Conservation (phyloP, 345 rosid genomes). For the Boechera stricta region DNA sequence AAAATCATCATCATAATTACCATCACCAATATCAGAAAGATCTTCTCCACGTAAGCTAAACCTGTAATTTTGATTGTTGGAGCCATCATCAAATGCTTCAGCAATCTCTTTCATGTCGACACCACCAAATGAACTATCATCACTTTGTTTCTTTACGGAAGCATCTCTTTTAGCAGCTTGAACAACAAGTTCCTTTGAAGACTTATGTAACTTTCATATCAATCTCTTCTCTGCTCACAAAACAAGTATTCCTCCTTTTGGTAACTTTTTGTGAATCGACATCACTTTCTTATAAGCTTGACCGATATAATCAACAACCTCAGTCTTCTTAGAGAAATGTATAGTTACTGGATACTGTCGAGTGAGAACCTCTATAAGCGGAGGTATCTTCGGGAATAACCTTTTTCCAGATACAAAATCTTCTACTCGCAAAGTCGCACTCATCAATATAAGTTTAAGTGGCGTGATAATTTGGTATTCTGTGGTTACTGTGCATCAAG, state of each 20-base stretch:
- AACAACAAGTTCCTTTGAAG: constrained; percentile 57
- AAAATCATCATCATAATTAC: constrained; percentile 36
- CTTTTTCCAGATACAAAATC: constrained; percentile 73
- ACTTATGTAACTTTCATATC: constrained; percentile 64
- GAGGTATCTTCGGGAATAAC: constrained; percentile 67
- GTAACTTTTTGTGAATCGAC: constrained; percentile 84
- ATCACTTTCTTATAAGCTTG: constrained; percentile 86
- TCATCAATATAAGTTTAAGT: constrained; percentile 85
- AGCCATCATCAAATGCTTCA: constrained; percentile 68
- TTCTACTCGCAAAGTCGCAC: constrained; percentile 87
- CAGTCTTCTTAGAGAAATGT: constrained; percentile 88
- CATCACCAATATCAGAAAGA: constrained; percentile 44
- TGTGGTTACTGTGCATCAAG: constrained; percentile 56
- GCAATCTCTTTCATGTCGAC: constrained; percentile 71
- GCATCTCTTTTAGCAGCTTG: constrained; percentile 42
- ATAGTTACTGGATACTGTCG: constrained; percentile 80
- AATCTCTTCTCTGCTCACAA: constrained; percentile 93
- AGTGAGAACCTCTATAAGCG: constrained; percentile 78
- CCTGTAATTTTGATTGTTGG: constrained; percentile 54
- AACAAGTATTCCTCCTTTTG: constrained; percentile 89
- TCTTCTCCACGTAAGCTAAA: constrained; percentile 64
- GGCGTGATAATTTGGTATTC: constrained; percentile 60
- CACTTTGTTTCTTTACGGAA: constrained; percentile 31
- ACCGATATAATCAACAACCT: constrained; percentile 80
- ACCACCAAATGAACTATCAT: constrained; percentile 49